Evolutionary conservation across 2,329 filamentous ascomycete species (phyloP).

Genomic region (Penicillium brasilianum): DNA sequence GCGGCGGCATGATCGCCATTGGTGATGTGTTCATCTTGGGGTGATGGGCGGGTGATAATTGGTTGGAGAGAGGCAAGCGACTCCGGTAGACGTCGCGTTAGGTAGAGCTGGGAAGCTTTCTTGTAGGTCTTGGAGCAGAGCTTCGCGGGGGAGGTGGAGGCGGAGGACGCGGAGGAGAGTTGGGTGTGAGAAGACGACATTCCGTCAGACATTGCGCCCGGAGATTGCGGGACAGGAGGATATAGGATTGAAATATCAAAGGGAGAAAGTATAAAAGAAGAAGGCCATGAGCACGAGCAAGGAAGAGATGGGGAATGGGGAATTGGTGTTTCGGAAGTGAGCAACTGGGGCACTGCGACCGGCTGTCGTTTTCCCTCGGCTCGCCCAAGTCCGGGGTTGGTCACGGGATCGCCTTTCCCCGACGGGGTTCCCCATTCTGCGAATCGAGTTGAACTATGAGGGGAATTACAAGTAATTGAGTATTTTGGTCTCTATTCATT

Average conservation of each 20-base stretch:
- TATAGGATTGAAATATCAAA: neutral
- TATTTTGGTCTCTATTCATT: neutral
- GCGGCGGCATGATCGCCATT: slow-evolving; percentile 54
- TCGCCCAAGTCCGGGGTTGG: slow-evolving; percentile 40
- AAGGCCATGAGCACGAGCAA: slow-evolving; percentile 12
- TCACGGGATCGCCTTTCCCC: slow-evolving; percentile 36
- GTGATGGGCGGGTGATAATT: slow-evolving; percentile 67
- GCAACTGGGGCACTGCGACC: slow-evolving; percentile 22
- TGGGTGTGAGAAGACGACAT: slow-evolving; percentile 56
- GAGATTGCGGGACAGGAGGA: slow-evolving; percentile 3
- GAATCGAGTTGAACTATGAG: no score
- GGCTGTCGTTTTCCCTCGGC: slow-evolving; percentile 43
- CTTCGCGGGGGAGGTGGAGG: slow-evolving; percentile 68
- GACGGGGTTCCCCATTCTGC: neutral
- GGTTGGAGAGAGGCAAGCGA: slow-evolving; percentile 83
- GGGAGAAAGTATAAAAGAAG: slow-evolving; percentile 11
- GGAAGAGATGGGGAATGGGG: slow-evolving; percentile 8
- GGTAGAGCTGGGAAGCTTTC: slow-evolving; percentile 89
- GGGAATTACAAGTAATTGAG: neutral
- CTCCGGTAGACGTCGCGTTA: slow-evolving; percentile 91
- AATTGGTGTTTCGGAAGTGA: neutral
- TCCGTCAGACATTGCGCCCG: slow-evolving; percentile 38
- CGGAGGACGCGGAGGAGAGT: slow-evolving; percentile 70
- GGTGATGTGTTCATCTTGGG: slow-evolving; percentile 45
- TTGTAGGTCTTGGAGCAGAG: slow-evolving; percentile 86